Conservation (phyloP, 257 asterid species). For the Osmanthus fragrans region DNA sequence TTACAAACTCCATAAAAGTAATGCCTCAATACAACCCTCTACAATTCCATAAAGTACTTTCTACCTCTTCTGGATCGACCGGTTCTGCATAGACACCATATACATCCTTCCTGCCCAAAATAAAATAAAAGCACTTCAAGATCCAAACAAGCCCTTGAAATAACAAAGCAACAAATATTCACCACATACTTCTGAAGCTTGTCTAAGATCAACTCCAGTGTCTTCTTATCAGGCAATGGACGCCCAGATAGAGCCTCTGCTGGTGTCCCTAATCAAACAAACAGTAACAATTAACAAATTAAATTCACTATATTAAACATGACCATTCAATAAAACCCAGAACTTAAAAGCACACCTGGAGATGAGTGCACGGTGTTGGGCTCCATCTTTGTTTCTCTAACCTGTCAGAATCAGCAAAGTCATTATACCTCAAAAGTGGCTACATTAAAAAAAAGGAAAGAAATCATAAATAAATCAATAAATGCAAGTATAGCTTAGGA, state of each 20-base stretch:
- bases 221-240: slow-evolving; percentile 80
- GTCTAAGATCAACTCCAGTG: slow-evolving; percentile 76
- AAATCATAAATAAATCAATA: slow-evolving; percentile 25
- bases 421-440: slow-evolving; percentile 26
- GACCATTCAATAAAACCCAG: background rate
- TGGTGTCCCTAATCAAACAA: slow-evolving; percentile 62
- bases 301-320: background rate
- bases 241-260: slow-evolving; percentile 39
- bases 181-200: slow-evolving; percentile 88
- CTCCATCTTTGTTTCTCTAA: slow-evolving; percentile 49
- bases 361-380: slow-evolving; percentile 50
- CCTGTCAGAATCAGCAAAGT: slow-evolving; percentile 63
- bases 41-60: slow-evolving; percentile 7
- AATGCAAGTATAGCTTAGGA: slow-evolving; percentile 25
- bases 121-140: slow-evolving; percentile 33
- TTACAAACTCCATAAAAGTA: slow-evolving; percentile 15
- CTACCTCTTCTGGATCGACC: slow-evolving; percentile 98
- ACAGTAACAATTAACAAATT: slow-evolving; percentile 19
- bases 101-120: slow-evolving; percentile 81
- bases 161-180: background rate
- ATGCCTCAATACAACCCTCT: slow-evolving; percentile 11
- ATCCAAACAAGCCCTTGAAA: slow-evolving; percentile 10
- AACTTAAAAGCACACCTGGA: slow-evolving; percentile 51
- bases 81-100: slow-evolving; percentile 98
- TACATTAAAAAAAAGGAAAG: slow-evolving; percentile 23